Evolutionary conservation across 148 eudicot species (phyloP), one percentile per base, ranked within the genome.

Genomic region (Linanthus parryae): DNA sequence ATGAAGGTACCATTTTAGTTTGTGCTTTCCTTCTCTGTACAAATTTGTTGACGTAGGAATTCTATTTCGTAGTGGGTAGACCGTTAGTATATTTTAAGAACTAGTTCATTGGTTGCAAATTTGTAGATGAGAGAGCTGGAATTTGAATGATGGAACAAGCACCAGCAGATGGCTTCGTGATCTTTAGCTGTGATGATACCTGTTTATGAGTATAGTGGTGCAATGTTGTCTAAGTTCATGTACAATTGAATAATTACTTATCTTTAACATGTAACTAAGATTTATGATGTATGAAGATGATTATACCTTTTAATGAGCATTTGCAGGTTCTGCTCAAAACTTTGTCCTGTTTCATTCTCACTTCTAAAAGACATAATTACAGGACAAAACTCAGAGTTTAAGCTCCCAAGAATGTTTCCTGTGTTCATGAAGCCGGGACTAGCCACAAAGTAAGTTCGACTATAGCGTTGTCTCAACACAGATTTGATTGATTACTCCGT

Each of bases 1-100:
- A 57, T 59, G 54, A 64, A 73, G 78, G 78, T 73, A 50, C 36
- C 20, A 23, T 57, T 24, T 34, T 15, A 31, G 50, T 18, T 42
- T n/a, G 8, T 25, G 14, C 8, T 23, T 15, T 58, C 18, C 15
- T 27, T 38, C 14, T 12, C 19, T 20, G 25, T 44, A n/a, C 45
- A 5, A 28, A 31, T 39, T 36, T 35, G 19, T 12, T 18, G 23
- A 20, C 8, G 19, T 8, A 42, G 25, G 42, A 34, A 35, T 54
- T 29, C 5, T 41, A 44, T 23, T 13, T 0, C 33, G 24, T n/a
- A 28, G 38, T 55, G 15, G 22, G 16, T 1, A 5, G 13, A 44
- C 48, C 1, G 21, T 55, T 34, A n/a, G 10, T 44, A 45, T 22
- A n/a, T 33, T 53, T 36, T 37, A 38, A 24, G 15, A 21, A 21